Evolutionary conservation across 2,329 filamentous ascomycete genomes (phyloP).

Genomic region (Trichoderma lentiforme): DNA sequence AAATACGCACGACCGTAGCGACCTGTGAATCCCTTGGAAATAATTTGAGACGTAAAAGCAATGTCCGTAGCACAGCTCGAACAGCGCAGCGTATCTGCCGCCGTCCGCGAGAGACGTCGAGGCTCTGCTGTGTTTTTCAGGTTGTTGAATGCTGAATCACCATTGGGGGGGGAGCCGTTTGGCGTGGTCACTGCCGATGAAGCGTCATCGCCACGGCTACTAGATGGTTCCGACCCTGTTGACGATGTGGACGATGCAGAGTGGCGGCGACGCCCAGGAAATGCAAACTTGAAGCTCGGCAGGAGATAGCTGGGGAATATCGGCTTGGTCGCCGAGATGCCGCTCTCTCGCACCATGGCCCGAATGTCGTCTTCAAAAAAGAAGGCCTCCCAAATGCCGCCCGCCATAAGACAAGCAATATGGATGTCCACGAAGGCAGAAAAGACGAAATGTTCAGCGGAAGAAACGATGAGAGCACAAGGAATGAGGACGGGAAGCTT

Average conservation of each 20-base stretch:
- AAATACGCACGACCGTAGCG: slow-evolving; percentile 63
- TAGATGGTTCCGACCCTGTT: not conserved
- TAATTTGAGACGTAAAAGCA: slow-evolving; percentile 58
- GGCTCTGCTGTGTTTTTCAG: not conserved
- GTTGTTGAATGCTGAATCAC: not conserved
- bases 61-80: slow-evolving; percentile 57
- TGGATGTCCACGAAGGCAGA: not conserved
- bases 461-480: not conserved
- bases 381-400: slow-evolving; percentile 7
- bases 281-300: slow-evolving; percentile 48
- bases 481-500: not conserved
- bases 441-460: not conserved
- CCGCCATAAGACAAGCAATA: not conserved
- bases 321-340: slow-evolving; percentile 42
- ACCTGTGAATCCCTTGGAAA: slow-evolving; percentile 64
- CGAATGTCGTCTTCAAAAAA: slow-evolving; percentile 4
- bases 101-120: slow-evolving; percentile 39
- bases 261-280: slow-evolving; percentile 40
- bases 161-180: slow-evolving; percentile 26
- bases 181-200: slow-evolving; percentile 31
- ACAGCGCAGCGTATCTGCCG: slow-evolving; percentile 58
- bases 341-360: slow-evolving; percentile 35
- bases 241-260: slow-evolving; percentile 30
- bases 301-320: slow-evolving; percentile 52
- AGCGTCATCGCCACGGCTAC: slow-evolving; percentile 24